Conservation (phyloP, 805 yeast species). For the Starmerella floricola region DNA sequence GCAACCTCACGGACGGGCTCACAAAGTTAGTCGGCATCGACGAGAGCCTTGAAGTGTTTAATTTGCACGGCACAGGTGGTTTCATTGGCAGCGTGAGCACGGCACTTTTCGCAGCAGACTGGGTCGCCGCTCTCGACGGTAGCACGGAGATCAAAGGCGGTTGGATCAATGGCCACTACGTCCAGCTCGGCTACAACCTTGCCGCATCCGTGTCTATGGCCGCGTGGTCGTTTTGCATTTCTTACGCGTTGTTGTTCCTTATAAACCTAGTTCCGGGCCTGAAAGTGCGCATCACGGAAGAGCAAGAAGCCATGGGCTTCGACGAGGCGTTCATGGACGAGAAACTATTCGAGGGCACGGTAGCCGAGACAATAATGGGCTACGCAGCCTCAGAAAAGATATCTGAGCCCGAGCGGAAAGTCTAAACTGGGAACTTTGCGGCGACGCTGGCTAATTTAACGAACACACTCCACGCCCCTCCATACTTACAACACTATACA, state of each 20-base stretch:
- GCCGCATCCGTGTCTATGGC: slow-evolving; percentile 12
- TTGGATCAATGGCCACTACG: slow-evolving; percentile 14
- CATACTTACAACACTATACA: too few relatives aligned
- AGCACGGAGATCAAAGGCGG: slow-evolving; percentile 11
- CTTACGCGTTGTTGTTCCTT: slow-evolving; percentile 1
- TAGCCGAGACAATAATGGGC: not conserved
- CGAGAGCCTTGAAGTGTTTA: slow-evolving; percentile 85
- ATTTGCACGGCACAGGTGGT: slow-evolving; percentile 40
- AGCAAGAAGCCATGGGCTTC: slow-evolving; percentile 9
- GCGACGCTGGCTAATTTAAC: too few relatives aligned
- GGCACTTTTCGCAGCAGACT: slow-evolving; percentile 59
- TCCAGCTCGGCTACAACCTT: slow-evolving; percentile 13
- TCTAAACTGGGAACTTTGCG: too few relatives aligned
- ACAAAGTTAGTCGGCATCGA: slow-evolving; percentile 62
- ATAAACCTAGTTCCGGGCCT: slow-evolving; percentile 11
- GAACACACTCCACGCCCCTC: too few relatives aligned
- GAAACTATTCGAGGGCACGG: not conserved
- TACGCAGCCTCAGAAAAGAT: too few relatives aligned
- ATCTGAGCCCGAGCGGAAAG: too few relatives aligned
- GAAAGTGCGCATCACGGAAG: slow-evolving; percentile 6
- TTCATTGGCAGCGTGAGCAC: slow-evolving; percentile 48
- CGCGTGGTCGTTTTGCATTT: slow-evolving; percentile 13
- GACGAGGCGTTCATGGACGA: slow-evolving; percentile 13
- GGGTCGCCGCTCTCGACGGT: slow-evolving; percentile 15
- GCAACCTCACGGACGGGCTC: slow-evolving; percentile 77